Conservation (phyloP, 2,329 filamentous ascomycete genomes). For the Ophiostoma angusticollis region DNA sequence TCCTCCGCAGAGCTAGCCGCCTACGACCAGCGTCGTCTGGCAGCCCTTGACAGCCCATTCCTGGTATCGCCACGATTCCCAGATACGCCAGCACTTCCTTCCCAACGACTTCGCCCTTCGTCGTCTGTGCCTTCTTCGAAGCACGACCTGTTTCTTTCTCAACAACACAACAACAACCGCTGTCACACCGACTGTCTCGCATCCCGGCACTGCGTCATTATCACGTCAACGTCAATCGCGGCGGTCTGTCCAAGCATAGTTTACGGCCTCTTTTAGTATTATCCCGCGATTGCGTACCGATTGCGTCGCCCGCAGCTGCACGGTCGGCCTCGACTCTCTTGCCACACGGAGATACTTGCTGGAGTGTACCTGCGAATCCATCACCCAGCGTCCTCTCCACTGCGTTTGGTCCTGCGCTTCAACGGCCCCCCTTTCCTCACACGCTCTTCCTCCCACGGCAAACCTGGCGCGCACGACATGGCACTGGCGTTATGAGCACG, state of each 20-base stretch:
- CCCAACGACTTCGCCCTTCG: neutral
- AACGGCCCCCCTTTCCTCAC: neutral
- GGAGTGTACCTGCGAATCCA: too few relatives aligned
- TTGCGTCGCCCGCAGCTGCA: too few relatives aligned
- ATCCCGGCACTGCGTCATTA: conserved; percentile 1
- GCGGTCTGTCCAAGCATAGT: too few relatives aligned
- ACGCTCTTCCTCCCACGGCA: neutral
- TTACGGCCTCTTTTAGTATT: too few relatives aligned
- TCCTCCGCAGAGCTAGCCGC: too few relatives aligned
- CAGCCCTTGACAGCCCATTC: too few relatives aligned
- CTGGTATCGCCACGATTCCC: too few relatives aligned
- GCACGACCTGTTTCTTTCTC: neutral
- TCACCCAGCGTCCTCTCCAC: neutral
- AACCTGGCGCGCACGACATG: conserved; percentile 15
- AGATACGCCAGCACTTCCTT: neutral
- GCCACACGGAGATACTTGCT: too few relatives aligned
- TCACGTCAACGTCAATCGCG: too few relatives aligned
- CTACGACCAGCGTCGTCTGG: too few relatives aligned
- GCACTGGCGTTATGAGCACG: conserved; percentile 15
- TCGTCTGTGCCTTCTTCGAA: neutral
- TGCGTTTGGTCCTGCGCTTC: neutral
- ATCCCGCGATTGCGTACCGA: too few relatives aligned
- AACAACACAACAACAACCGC: neutral
- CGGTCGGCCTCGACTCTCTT: too few relatives aligned
- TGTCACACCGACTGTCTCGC: conserved; percentile 2